Base-by-base conservation (phyloP, 805 yeast genomes). In the Lipomyces sp. region DNA sequence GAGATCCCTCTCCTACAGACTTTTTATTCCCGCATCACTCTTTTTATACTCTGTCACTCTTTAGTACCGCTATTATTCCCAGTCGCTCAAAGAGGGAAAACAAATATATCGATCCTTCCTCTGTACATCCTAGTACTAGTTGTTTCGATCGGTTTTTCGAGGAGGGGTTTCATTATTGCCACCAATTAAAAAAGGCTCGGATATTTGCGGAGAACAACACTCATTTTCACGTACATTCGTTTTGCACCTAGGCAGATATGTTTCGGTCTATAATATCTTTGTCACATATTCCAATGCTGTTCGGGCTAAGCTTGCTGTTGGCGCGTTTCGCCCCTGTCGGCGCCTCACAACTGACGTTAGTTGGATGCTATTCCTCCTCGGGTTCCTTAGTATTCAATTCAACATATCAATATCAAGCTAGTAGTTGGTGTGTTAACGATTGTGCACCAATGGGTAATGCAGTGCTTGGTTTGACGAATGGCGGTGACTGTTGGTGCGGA, bases 401-500 rank as follows among this genome's bases (percentile, higher is more conserved):
- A 37, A 72, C 81, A 2, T 84, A 84, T 75, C 78, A 76, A 1
- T 88, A 79, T 74, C 93, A 90, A 77, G 82, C 92, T 7, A 83
- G 86, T 18, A 79, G 83, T 6, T 79, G 84, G 73, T 89, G 95
- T 76, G 79, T 81, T 65, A 70, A 73, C 6, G 79, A 80, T 68
- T 88, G 97, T 77, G 71, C 77, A 4, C 74, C 70, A n/a, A 63
- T 74, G 62, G 83, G 83, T 7, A 79, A 77, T 73, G 77, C 80
- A 29, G 80, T 82, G 24, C 83, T 83, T 53, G 92, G 69, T 45
- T 75, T 85, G 42, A 75, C 82, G 11, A 76, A 81, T 60, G 90
- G 92, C 7, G 73, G 80, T 33, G 75, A 77, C 24, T 90, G 96
- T 76, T 89, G 83, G 73, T 90, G 96, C 76, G 94, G 94, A 34